Evolutionary conservation across 805 yeast genomes (phyloP).

Genomic region (Schizosaccharomyces osmophilus): DNA sequence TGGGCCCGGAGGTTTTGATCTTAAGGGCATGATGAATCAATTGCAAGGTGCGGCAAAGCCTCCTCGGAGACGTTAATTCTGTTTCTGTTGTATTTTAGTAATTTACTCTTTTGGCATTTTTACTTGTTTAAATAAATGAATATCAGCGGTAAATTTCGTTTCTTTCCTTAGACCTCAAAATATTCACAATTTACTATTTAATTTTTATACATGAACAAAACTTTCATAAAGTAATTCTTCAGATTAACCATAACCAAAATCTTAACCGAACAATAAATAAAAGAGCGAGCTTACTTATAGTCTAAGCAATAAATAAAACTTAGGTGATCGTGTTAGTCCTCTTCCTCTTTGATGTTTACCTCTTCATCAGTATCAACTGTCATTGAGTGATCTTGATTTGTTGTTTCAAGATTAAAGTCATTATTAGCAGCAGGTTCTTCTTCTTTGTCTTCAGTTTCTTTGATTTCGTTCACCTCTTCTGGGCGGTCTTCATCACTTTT

Average conservation of each 20-base stretch:
- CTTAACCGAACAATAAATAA: slow-evolving; percentile 11
- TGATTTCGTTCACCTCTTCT: not conserved
- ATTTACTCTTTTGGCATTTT: not conserved
- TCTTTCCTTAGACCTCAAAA: not conserved
- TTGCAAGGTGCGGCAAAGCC: slow-evolving; percentile 17
- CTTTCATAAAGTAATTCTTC: slow-evolving; percentile 6
- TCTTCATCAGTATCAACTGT: not conserved
- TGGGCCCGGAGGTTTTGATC: slow-evolving; percentile 22
- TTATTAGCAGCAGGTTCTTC: not conserved
- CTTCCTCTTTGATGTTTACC: not conserved
- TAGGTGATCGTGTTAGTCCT: not conserved
- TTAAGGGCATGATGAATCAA: not conserved
- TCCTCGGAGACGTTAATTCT: not conserved
- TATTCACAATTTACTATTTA: not conserved
- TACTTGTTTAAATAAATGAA: not conserved
- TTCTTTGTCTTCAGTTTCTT: not conserved
- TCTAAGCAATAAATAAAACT: not conserved
- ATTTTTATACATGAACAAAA: not conserved
- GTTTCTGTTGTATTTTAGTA: not conserved
- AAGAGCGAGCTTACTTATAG: slow-evolving; percentile 9
- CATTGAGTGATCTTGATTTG: not conserved
- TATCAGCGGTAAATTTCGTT: not conserved
- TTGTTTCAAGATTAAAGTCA: no score
- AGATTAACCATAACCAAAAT: slow-evolving; percentile 10
- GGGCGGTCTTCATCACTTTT: not conserved